phyloP scores from a whole-genome alignment of 352 stramenopile species.

The Globisporangium spiculum region DNA sequence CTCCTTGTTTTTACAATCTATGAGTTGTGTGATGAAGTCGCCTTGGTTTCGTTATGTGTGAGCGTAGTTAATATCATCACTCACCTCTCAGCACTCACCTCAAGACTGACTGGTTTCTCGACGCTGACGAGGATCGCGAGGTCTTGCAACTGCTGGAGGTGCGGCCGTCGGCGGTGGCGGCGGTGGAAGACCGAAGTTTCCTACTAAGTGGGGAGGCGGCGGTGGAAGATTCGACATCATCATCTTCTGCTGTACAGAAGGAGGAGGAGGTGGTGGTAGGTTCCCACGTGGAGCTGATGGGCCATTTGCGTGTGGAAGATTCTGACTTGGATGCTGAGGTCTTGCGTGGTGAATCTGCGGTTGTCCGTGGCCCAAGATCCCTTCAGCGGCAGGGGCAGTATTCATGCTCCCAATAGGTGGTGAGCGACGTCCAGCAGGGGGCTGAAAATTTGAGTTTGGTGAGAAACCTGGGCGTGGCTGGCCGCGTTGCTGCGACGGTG shows the following conservation, averaged over 20 bases:
- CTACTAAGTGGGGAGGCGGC: background rate
- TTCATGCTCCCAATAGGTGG: background rate
- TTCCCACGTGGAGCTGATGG: background rate
- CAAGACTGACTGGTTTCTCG: conserved; percentile 13
- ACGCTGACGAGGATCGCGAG: conserved; percentile 21
- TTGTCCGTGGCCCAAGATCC: conserved; percentile 9
- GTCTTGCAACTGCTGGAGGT: conserved; percentile 5
- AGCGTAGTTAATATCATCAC: background rate
- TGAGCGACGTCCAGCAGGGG: background rate
- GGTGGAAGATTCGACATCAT: background rate
- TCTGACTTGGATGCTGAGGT: background rate
- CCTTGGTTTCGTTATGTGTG: background rate
- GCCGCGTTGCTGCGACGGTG: background rate
- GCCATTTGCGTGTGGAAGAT: background rate
- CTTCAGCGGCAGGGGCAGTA: background rate
- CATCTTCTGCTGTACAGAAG: background rate
- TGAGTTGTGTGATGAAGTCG: background rate
- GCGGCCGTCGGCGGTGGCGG: background rate
- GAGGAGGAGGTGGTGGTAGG: background rate
- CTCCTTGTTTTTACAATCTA: background rate
- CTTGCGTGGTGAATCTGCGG: background rate
- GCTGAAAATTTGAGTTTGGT: background rate
- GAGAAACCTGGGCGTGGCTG: background rate
- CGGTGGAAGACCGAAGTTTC: background rate
- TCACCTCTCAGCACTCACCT: conserved; percentile 1